A percentile compares a stretch with the other conserved stretches of the same genome.
Conservation (phyloP, 768 basidiomycete species). For the Nevesoporus exiguus region DNA sequence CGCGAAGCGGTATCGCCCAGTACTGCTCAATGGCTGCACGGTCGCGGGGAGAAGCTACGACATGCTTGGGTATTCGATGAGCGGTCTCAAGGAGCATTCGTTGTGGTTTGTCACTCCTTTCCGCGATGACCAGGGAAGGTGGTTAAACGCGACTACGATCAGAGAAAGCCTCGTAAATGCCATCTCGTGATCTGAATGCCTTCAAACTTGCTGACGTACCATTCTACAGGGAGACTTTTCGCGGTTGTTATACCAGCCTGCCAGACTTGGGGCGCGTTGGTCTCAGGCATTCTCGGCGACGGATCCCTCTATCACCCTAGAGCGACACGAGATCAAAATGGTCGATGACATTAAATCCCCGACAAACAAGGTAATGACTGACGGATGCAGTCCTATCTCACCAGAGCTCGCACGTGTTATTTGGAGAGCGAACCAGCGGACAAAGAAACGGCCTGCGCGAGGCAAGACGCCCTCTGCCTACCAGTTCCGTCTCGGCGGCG, state of each 20-base stretch:
- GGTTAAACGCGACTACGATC: slow-evolving; percentile 27
- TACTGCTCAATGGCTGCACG: slow-evolving; percentile 32
- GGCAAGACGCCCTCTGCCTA: slow-evolving; percentile 36
- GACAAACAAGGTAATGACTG: slow-evolving; percentile 41
- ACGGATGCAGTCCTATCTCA: slow-evolving; percentile 50
- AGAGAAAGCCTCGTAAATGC: slow-evolving; percentile 34
- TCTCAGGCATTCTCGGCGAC: slow-evolving; percentile 53
- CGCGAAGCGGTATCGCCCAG: slow-evolving; percentile 32
- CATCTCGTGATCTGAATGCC: neutral
- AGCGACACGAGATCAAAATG: slow-evolving; percentile 31
- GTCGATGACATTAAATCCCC: slow-evolving; percentile 32
- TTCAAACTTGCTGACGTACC: neutral
- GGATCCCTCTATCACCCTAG: slow-evolving; percentile 41
- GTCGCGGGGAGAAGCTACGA: slow-evolving; percentile 45
- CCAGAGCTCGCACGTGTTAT: slow-evolving; percentile 33
- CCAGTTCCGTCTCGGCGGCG: slow-evolving; percentile 46
- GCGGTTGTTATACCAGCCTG: slow-evolving; percentile 37
- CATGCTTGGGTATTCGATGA: slow-evolving; percentile 53
- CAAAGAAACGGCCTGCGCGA: slow-evolving; percentile 21
- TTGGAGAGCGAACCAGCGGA: slow-evolving; percentile 34
- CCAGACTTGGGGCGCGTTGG: slow-evolving; percentile 50
- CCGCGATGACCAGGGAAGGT: slow-evolving; percentile 19
- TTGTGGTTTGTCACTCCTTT: slow-evolving; percentile 50
- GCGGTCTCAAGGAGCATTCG: slow-evolving; percentile 47
- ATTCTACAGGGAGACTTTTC: slow-evolving; percentile 39